Base-by-base conservation (phyloP, 495 filamentous ascomycete genomes). In the Patellaria atrata region DNA sequence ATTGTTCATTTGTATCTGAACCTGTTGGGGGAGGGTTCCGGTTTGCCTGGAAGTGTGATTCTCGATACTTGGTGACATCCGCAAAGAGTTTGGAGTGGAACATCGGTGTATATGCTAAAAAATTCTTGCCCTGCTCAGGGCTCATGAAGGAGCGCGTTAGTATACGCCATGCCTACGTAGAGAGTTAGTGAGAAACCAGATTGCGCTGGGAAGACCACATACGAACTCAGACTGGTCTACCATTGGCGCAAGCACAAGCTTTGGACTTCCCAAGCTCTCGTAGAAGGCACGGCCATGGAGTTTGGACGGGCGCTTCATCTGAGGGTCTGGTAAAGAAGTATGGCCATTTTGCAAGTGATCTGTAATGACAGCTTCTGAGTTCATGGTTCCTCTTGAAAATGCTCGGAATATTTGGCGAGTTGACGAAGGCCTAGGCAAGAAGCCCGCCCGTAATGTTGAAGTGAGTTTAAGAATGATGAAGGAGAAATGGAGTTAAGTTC, bases 191-290 rank as follows among this genome's bases (percentile, higher is more conserved):
- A 57, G 43, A 22, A 22, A 16, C 11, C 11, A 14, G 11, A 11
- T 9, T 3, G 22, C n/a, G n/a, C 8, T 10, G 4, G n/a, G n/a
- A 22, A 12, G 37, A 36, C 19, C 22, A 63, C 77, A 41, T 65
- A 94, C 87, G 61, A 94, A 92, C 62, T 97, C 91, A 3, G 84
- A 93, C 52, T 94, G 79, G 45, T 96, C 89, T 14, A 99, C 89
- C 89, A 99, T 99, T 21, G 89, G 89, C 22, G 89, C 89, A 18
- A 99, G 68, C 25, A 96, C 70, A 43, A 79, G 75, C 51, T 80
- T 91, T 0, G 89, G 89, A 37, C 77, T 83, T 9, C 91, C 89
- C 36, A 99, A 72, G 46, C 79, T 89, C 55, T 92, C 73, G 49
- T 94, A 97, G 55, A 97, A 94, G 22, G 77, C 77, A 13, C 91